Evolutionary conservation across 495 filamentous ascomycete genomes (phyloP), one percentile per base, ranked within the genome.

Genomic region (Echria macrotheca): DNA sequence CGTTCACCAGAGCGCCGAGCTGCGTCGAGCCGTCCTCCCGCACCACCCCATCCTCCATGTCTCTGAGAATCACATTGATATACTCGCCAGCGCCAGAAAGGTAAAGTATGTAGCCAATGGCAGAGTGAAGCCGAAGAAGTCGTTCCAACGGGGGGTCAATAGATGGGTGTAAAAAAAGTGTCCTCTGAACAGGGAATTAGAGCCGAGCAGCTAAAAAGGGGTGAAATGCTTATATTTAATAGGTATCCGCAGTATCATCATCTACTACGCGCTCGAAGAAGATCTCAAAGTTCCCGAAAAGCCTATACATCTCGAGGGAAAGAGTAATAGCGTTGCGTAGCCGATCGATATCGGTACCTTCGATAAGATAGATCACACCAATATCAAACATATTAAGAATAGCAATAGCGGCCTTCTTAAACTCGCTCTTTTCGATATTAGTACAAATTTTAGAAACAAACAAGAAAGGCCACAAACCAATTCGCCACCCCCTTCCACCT

Each of bases 91-190:
- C 63, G 32, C 39, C 58, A 26, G 60, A 63, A 1, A 57, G 51
- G 47, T 64, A 54, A 19, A 66, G 63, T 9, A 66, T 64, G 38
- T 53, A 54, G 37, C 45, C 60, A 29, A 64, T 60, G 40, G 58
- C 58, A 45, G 32, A 45, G 51, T 67, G 61, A 25, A 67, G n/a
- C 12, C 40, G 35, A 8, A 64, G 52, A 32, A 66, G 60, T 26
- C 55, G 50, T 26, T 32, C 26, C 31, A 53, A 66, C 15, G 58
- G 63, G 4, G 58, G 56, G 11, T 64, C 60, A 48, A 64, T 56
- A 5, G 47, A 35, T 24, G 47, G 19, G 22, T 50, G 47, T 9
- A 6, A 3, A 22, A 43, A 43, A 9, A 50, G 22, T n/a, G 38
- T 43, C 35, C 46, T 49, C 5, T 21, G 17, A 21, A 49, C 23